Evolutionary conservation across 1,284 basidiomycete species (phyloP), one percentile per base, ranked within the genome.

Genomic region (Ceratobasidium sp.): DNA sequence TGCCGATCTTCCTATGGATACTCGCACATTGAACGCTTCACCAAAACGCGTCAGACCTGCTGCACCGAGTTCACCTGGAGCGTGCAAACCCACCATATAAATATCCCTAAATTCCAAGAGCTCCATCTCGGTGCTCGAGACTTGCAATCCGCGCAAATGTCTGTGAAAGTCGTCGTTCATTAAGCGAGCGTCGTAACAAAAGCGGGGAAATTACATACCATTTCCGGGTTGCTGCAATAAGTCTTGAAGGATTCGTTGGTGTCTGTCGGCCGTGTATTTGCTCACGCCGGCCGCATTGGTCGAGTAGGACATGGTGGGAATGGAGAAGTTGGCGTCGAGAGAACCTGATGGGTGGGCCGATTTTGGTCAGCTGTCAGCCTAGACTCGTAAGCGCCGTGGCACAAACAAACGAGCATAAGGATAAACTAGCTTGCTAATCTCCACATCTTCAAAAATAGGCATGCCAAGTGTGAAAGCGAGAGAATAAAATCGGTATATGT

Each of bases 1-100:
- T 94, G 17, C 94, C 94, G 79, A 96, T 92, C 86, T 95, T 95
- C 76, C 94, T 88, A 84, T 96, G 94, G 64, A 95, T 90, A 79
- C 92, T 92, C 37, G 94, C 94, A 82, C 94, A 96, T 80, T 88
- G 89, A 54, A 95, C 87, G 80, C 94, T 94, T 76, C 23, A 81
- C 71, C n/a, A n/a, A 81, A 76, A 65, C 54, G 58, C 73, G 54
- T 51, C 42, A 77, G 47, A 67, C 37, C 26, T n/a, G 28, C 1
- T 23, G 8, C 28, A 35, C 42, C 2, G 13, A 33, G 31, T 5
- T 10, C 54, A 65, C 31, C 17, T n/a, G 13, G 23, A 56, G 82
- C 86, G 76, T 81, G n/a, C n/a, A n/a, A n/a, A n/a, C n/a, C n/a
- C n/a, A 93, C 92, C 93, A 94, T 35, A 94, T 87, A 81, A 94